These are phyloP conservation scores for Aureobasidium musti DNA, from an alignment of 2,329 filamentous ascomycete species.

Conservation along the genomic window DNA sequence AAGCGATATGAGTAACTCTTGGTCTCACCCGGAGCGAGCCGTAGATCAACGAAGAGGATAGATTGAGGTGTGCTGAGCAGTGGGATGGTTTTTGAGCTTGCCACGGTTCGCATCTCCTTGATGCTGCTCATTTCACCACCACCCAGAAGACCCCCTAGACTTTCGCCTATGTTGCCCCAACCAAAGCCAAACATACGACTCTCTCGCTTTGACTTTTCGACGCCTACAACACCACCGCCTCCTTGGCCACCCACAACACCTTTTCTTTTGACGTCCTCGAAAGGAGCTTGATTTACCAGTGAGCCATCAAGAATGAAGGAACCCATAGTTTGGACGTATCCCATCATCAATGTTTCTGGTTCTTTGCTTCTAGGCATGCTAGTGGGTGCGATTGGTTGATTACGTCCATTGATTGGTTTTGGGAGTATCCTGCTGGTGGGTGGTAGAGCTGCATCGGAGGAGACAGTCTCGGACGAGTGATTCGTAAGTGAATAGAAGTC, in stretches of 20 bases:
- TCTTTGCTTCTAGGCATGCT: slow-evolving; percentile 53
- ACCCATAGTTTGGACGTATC: slow-evolving; percentile 90
- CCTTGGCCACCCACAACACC: slow-evolving; percentile 81
- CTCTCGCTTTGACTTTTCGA: slow-evolving; percentile 72
- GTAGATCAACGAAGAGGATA: slow-evolving; percentile 90
- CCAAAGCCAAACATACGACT: slow-evolving; percentile 82
- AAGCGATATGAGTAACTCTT: slow-evolving; percentile 85
- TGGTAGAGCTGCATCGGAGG: slow-evolving; percentile 65
- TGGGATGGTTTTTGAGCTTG: slow-evolving; percentile 82
- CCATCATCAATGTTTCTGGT: slow-evolving; percentile 93
- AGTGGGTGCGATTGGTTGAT: slow-evolving; percentile 41
- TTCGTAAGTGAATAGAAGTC: slow-evolving; percentile 97
- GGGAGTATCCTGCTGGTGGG: slow-evolving; percentile 55
- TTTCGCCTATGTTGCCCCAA: slow-evolving; percentile 85
- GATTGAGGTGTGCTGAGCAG: slow-evolving; percentile 94
- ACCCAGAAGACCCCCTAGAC: slow-evolving; percentile 83
- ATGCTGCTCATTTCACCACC: slow-evolving; percentile 87
- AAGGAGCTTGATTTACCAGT: slow-evolving; percentile 81
- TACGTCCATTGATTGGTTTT: slow-evolving; percentile 45
- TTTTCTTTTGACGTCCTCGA: slow-evolving; percentile 95
- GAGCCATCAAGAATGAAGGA: slow-evolving; percentile 92
- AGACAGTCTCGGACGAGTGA: slow-evolving; percentile 88
- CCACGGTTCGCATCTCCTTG: slow-evolving; percentile 88
- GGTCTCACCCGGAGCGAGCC: slow-evolving; percentile 84
- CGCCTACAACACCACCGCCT: slow-evolving; percentile 79